Conservation (phyloP, 352 stramenopile species). For the Pythium aristosporum region DNA sequence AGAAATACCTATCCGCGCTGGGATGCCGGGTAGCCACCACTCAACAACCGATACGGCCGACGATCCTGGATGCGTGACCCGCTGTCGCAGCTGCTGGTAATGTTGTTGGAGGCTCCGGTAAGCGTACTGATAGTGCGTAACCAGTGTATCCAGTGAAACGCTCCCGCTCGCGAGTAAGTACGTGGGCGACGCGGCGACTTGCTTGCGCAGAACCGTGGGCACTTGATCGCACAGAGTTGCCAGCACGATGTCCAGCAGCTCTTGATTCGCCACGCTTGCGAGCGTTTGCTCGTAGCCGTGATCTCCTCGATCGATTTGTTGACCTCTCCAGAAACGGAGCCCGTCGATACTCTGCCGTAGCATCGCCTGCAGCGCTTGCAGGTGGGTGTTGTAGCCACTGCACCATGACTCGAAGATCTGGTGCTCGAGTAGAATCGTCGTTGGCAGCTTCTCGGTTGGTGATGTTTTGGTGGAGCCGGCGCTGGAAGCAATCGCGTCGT, state of each 20-base stretch:
- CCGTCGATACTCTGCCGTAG: conserved; percentile 1
- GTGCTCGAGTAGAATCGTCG: background rate
- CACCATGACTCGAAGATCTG: background rate
- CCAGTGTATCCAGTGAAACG: conserved; percentile 16
- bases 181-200: background rate
- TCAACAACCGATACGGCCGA: background rate
- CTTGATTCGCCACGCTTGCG: background rate
- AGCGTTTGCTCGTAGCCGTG: background rate
- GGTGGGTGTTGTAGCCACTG: conserved; percentile 15
- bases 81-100: background rate
- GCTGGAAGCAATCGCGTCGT: background rate
- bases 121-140: conserved; percentile 13
- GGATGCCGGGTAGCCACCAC: conserved; percentile 26
- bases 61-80: background rate
- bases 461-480: too few relatives aligned
- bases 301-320: background rate
- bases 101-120: conserved; percentile 5
- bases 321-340: conserved; percentile 11
- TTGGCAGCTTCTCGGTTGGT: background rate
- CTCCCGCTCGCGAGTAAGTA: conserved; percentile 4
- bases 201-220: background rate
- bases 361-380: background rate
- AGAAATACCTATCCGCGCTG: background rate
- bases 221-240: conserved; percentile 19
- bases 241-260: conserved; percentile 1